Evolutionary conservation across 2,329 filamentous ascomycete genomes (phyloP).

Genomic region (Hypoxylon sp.): DNA sequence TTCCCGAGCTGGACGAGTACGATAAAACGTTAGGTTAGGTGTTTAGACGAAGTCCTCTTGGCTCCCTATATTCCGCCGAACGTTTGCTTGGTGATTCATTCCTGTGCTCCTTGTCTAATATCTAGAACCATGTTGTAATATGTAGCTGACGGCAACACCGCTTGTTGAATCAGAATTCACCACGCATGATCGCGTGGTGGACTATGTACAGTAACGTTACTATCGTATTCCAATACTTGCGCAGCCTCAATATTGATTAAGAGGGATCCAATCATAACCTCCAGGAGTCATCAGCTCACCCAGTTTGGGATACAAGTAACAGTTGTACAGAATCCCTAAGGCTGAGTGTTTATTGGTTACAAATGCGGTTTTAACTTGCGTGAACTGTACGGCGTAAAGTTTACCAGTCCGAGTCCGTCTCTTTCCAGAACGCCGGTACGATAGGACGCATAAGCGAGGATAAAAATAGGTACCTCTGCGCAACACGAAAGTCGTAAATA

Average conservation of each 20-base stretch:
- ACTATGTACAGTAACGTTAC: slow-evolving; percentile 37
- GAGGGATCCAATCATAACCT: slow-evolving; percentile 20
- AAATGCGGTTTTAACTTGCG: slow-evolving; percentile 8
- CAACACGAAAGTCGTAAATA: slow-evolving; percentile 33
- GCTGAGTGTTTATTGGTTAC: slow-evolving; percentile 1
- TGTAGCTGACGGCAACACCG: neutral
- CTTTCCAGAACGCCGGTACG: slow-evolving; percentile 35
- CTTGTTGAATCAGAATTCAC: slow-evolving; percentile 26
- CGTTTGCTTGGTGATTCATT: neutral
- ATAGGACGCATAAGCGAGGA: slow-evolving; percentile 35
- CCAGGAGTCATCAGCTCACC: slow-evolving; percentile 13
- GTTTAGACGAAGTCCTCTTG: slow-evolving; percentile 1
- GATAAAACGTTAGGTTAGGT: slow-evolving; percentile 11
- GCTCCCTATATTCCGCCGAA: neutral
- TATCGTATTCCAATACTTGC: slow-evolving; percentile 27
- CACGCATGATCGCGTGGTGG: slow-evolving; percentile 13
- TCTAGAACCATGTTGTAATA: neutral
- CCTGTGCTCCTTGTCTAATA: neutral
- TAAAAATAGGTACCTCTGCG: slow-evolving; percentile 36
- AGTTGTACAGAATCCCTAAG: slow-evolving; percentile 7
- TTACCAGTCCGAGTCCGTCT: slow-evolving; percentile 18
- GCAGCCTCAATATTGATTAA: slow-evolving; percentile 16
- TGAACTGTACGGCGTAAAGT: slow-evolving; percentile 10
- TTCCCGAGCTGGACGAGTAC: neutral
- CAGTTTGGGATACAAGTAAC: slow-evolving; percentile 5